Conservation (phyloP, 176 grass and related monocot species). For the Carex littledalei region DNA sequence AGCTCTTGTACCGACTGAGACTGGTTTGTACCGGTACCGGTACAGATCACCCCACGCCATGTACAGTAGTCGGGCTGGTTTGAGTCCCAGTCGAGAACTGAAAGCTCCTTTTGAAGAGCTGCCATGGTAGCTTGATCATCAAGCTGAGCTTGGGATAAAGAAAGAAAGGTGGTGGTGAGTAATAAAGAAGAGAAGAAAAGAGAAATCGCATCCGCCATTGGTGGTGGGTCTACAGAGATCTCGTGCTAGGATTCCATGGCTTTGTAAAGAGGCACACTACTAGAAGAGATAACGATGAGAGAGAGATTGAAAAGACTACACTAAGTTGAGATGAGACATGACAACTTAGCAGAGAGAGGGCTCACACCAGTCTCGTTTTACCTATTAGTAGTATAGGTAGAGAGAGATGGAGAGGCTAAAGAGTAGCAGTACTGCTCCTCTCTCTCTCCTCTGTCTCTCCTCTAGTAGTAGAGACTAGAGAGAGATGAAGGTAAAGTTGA, state of each 20-base stretch:
- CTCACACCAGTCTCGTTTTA: constrained; percentile 15
- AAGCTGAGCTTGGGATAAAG: not conserved
- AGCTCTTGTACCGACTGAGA: constrained; percentile 42
- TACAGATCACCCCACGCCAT: constrained; percentile 78
- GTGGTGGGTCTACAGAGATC: not conserved
- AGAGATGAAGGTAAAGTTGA: not conserved
- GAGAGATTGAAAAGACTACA: constrained; percentile 8
- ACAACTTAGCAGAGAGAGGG: constrained; percentile 9
- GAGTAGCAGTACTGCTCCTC: not conserved
- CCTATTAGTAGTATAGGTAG: not conserved
- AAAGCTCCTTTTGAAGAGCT: constrained; percentile 50
- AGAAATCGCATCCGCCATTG: not conserved
- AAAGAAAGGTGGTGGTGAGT: not conserved
- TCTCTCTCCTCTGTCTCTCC: not conserved
- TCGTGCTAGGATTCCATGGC: not conserved
- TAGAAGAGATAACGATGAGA: not conserved
- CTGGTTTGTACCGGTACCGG: not conserved
- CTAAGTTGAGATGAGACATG: not conserved
- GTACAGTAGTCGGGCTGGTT: constrained; percentile 39
- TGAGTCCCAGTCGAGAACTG: constrained; percentile 44
- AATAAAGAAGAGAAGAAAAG: not conserved
- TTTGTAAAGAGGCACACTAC: not conserved
- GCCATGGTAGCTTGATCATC: constrained; percentile 47
- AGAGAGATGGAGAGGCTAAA: not conserved
- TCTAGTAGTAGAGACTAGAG: not conserved